These are phyloP conservation scores for Phytopythium litorale DNA, from an alignment of 352 stramenopile genomes.

Conservation along the genomic window DNA sequence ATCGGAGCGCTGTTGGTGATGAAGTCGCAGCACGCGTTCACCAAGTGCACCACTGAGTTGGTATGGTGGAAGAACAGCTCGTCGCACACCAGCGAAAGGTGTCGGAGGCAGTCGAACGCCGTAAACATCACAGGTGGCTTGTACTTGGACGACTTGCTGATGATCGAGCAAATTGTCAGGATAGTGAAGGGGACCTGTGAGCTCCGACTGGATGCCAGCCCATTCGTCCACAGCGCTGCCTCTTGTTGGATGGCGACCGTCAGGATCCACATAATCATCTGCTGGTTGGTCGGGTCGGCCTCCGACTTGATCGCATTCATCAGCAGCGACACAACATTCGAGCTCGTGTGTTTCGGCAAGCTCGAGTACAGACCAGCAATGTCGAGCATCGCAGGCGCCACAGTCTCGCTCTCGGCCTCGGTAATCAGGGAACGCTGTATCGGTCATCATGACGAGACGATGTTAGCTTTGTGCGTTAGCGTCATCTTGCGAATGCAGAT, in stretches of 20 bases:
- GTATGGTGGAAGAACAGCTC: slow-evolving; percentile 73
- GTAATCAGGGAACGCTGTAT: slow-evolving; percentile 67
- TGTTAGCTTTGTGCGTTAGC: not conserved
- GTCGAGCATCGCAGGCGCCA: slow-evolving; percentile 55
- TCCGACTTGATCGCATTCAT: slow-evolving; percentile 83
- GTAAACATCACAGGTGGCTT: slow-evolving; percentile 84
- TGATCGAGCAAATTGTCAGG: slow-evolving; percentile 77
- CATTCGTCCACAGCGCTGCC: slow-evolving; percentile 78
- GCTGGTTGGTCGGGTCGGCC: slow-evolving; percentile 80
- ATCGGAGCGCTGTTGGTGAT: slow-evolving; percentile 75
- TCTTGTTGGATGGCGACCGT: slow-evolving; percentile 86
- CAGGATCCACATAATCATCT: slow-evolving; percentile 88
- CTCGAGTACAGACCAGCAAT: slow-evolving; percentile 75
- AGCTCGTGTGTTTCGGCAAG: slow-evolving; percentile 81
- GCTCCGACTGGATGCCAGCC: slow-evolving; percentile 75
- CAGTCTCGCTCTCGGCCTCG: slow-evolving; percentile 70
- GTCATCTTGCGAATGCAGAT: not conserved
- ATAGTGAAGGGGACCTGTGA: slow-evolving; percentile 86
- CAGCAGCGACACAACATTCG: slow-evolving; percentile 78
- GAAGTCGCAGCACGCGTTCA: slow-evolving; percentile 85
- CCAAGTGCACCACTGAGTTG: slow-evolving; percentile 75
- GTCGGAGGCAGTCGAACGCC: slow-evolving; percentile 79
- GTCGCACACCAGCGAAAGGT: slow-evolving; percentile 74
- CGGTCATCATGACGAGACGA: not conserved
- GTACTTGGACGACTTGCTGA: slow-evolving; percentile 79